Conservation (phyloP, 129 eudicot species). For the Flaveria brownii region DNA sequence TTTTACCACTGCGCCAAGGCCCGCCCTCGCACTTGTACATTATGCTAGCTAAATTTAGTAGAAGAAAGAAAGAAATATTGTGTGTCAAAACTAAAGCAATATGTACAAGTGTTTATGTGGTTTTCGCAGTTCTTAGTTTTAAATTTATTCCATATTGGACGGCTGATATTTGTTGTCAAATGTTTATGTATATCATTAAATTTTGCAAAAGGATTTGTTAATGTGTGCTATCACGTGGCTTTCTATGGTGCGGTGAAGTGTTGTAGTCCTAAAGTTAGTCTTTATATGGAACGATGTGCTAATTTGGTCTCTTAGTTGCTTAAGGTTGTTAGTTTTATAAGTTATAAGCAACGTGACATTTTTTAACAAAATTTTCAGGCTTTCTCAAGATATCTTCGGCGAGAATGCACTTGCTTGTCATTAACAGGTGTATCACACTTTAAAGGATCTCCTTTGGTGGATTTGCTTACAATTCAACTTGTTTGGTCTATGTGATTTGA, state of each 20-base stretch:
- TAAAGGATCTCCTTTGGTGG: background rate
- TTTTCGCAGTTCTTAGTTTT: no score
- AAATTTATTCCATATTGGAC: background rate
- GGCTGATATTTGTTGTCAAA: background rate
- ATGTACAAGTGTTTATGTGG: background rate
- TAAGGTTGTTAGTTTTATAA: background rate
- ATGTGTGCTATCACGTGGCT: background rate
- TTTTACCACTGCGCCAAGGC: no score
- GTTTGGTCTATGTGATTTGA: background rate
- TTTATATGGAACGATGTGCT: background rate
- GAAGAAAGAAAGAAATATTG: no score
- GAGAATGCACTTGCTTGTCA: conserved; percentile 56
- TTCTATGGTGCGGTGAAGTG: background rate
- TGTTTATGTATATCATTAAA: background rate
- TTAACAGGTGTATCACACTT: conserved; percentile 53
- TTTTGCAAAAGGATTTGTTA: background rate
- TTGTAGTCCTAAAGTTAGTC: background rate
- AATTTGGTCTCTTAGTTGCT: background rate
- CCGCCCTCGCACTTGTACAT: background rate
- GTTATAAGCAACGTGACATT: background rate
- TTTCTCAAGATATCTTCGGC: conserved; percentile 70
- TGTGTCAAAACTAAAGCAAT: background rate
- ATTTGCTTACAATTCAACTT: background rate
- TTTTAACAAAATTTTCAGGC: conserved; percentile 44
- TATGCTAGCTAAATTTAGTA: no score